A percentile compares a stretch with the other conserved stretches of the same genome.
Conservation (phyloP, 2,329 filamentous ascomycete genomes). For the Pleomassaria siparia region DNA sequence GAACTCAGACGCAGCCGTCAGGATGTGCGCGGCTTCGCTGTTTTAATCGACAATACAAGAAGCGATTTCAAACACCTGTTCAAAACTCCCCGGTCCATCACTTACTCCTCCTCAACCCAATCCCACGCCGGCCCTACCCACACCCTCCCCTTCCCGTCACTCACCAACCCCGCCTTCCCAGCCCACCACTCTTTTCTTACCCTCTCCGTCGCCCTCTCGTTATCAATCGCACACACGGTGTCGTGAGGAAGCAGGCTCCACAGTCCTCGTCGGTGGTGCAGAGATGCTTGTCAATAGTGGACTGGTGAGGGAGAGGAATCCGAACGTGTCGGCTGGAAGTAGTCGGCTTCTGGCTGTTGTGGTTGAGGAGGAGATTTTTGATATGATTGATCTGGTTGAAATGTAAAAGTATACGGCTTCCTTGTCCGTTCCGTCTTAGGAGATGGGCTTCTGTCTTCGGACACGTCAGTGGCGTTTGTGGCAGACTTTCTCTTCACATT, state of each 20-base stretch:
- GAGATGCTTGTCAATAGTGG: conserved; percentile 9
- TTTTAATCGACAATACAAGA: no score
- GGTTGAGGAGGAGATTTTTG: no score
- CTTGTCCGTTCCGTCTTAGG: background rate
- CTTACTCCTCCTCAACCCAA: conserved; percentile 4
- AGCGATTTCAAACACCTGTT: no score
- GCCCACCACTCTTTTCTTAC: conserved; percentile 6
- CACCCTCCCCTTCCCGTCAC: conserved; percentile 4
- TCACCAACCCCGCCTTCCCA: background rate
- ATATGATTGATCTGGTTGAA: background rate
- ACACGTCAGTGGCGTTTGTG: background rate
- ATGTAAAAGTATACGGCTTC: background rate
- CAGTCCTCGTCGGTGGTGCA: conserved; percentile 4
- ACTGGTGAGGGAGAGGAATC: conserved; percentile 2
- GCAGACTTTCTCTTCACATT: background rate
- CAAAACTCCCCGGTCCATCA: conserved; percentile 7
- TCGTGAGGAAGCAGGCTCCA: conserved; percentile 3
- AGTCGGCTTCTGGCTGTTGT: no score
- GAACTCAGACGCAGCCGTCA: no score
- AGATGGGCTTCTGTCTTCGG: background rate
- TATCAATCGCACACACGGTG: conserved; percentile 5
- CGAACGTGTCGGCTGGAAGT: conserved; percentile 5
- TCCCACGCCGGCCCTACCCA: conserved; percentile 9
- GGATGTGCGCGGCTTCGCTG: no score
- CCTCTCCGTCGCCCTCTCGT: conserved; percentile 1